phyloP scores from a whole-genome alignment of 1,284 basidiomycete species.

The Tilletia setariae region DNA sequence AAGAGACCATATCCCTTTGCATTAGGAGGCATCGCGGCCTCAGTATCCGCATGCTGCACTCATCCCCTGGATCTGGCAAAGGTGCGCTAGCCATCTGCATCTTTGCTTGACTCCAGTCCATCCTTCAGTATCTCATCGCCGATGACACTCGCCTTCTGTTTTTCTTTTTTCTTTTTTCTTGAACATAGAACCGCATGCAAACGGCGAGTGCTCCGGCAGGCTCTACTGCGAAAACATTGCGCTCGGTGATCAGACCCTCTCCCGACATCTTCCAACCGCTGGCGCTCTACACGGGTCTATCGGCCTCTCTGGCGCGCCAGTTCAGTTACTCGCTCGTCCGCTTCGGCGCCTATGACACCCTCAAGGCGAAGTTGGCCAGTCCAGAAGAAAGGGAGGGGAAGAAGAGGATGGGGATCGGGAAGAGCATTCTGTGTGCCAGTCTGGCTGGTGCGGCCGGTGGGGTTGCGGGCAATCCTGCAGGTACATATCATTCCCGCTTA shows the following conservation, averaged over 20 bases:
- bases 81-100: not conserved
- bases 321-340: conserved; percentile 44
- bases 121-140: not conserved
- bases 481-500: not conserved
- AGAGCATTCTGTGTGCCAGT: conserved; percentile 40
- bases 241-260: conserved; percentile 23
- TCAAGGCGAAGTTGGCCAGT: conserved; percentile 35
- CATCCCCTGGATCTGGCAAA: conserved; percentile 55
- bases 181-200: conserved; percentile 52
- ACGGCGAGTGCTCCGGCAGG: conserved; percentile 40
- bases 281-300: conserved; percentile 44
- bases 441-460: conserved; percentile 60
- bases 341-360: conserved; percentile 49
- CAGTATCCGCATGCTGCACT: conserved; percentile 49
- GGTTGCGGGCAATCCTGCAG: conserved; percentile 72
- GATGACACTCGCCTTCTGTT: not conserved
- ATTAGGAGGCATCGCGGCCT: conserved; percentile 49
- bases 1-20: conserved; percentile 31
- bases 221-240: conserved; percentile 23
- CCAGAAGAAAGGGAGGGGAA: conserved; percentile 20
- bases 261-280: conserved; percentile 31
- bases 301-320: conserved; percentile 45
- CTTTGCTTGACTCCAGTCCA: not conserved
- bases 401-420: conserved; percentile 28
- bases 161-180: not conserved